Evolutionary conservation across 2,329 filamentous ascomycete genomes (phyloP), one percentile per base, ranked within the genome.

Genomic region (Thielaviopsis populi): DNA sequence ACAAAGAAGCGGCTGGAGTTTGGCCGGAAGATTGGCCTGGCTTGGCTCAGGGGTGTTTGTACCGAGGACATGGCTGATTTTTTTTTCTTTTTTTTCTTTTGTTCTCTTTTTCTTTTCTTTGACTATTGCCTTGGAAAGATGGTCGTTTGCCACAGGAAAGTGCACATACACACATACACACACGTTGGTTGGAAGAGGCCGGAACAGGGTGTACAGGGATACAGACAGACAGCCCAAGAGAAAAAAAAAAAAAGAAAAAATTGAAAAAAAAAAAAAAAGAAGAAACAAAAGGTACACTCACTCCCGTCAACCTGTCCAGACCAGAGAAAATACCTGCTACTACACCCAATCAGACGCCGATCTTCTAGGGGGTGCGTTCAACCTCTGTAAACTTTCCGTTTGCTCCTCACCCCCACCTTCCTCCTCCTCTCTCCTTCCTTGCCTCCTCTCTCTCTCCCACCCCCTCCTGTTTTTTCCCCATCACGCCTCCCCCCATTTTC

Each of bases 91-190:
- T 37, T 37, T 8, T 17, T 24, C 24, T 22, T 63, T 59, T 8
- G 59, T 53, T 48, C 53, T 50, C 48, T n/a, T 58, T 60, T n/a
- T 54, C 19, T 11, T 65, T 17, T 59, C 62, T 56, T 59, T 61
- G 19, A 46, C 53, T 63, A 2, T 59, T 19, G 8, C 27, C 50
- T n/a, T n/a, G 15, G 30, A 19, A 33, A 13, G 53, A 1, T 4
- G 42, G 15, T 56, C 53, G 30, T 56, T 56, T 56, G 53, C 53
- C 53, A 56, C 53, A 37, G 27, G 15, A n/a, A 56, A 24, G 22
- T 17, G 17, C 24, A 11, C n/a, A n/a, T n/a, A n/a, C n/a, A n/a
- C n/a, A n/a, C n/a, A n/a, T n/a, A n/a, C n/a, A n/a, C 17, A 56
- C 53, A 37, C 53, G n/a, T 11, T 56, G 53, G 15, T 56, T n/a